These are phyloP conservation scores for Elsinoe perseae DNA, from an alignment of 2,329 filamentous ascomycete species.

Conservation along the genomic window DNA sequence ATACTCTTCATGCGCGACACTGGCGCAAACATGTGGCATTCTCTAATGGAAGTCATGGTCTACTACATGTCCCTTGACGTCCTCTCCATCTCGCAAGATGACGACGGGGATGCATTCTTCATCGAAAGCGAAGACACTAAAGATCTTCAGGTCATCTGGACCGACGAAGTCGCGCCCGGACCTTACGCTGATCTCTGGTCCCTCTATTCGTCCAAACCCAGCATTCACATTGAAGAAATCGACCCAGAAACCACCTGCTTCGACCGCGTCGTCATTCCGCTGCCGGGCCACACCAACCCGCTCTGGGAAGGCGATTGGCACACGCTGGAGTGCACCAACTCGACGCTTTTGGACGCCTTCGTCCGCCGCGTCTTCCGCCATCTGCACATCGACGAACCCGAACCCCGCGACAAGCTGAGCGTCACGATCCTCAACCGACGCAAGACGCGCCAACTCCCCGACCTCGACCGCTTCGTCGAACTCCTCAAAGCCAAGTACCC, in stretches of 20 bases:
- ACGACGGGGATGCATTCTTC: conserved; percentile 11
- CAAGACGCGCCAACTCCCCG: conserved; percentile 13
- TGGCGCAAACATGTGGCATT: conserved; percentile 16
- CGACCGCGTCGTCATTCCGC: conserved; percentile 16
- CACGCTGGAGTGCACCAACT: conserved; percentile 12
- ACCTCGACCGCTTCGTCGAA: conserved; percentile 14
- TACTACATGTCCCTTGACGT: conserved; percentile 16
- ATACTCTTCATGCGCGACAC: conserved; percentile 15
- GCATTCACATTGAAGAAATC: conserved; percentile 15
- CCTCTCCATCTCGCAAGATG: conserved; percentile 13
- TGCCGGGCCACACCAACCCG: conserved; percentile 12
- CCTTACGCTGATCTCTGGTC: conserved; percentile 15
- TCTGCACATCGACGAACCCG: conserved; percentile 10
- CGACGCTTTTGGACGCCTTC: conserved; percentile 14
- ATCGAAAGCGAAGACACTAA: conserved; percentile 10
- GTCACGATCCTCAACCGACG: conserved; percentile 14
- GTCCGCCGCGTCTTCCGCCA: conserved; percentile 14
- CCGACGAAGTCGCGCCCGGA: conserved; percentile 12
- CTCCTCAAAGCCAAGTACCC: conserved; percentile 8
- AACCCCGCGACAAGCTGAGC: conserved; percentile 7
- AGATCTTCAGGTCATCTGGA: conserved; percentile 15
- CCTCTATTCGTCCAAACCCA: conserved; percentile 14
- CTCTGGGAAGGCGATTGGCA: conserved; percentile 17
- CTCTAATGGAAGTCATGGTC: conserved; percentile 15
- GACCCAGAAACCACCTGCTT: conserved; percentile 11